Base-by-base conservation (phyloP, 495 filamentous ascomycete genomes). In the Aspergillus steynii region DNA sequence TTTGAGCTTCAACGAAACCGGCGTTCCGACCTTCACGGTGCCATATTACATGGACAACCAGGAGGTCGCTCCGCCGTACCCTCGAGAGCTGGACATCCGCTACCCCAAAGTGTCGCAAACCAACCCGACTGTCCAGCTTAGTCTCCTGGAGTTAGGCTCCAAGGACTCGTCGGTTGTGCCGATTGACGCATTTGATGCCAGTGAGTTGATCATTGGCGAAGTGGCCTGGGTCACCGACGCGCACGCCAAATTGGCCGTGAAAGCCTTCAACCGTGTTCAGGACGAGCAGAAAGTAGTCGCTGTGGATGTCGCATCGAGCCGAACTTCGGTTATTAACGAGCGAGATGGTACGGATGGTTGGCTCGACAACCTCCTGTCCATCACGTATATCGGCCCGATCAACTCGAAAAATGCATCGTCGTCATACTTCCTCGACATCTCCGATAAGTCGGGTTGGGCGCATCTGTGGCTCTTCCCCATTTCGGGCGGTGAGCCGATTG, bases 21-120 rank as follows among this genome's bases (percentile, higher is more conserved):
- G 65, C 3, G 65, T 67, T 0, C 53, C 58, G 10, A 67, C 65
- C 26, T 67, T 56, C 53, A 61, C 61, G 8, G 58, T 67, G 28
- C 65, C 55, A 3, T 63, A 67, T 29, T 67, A 63, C 29, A 67
- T 67, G 65, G 61, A 67, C 29, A 51, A 56, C 27, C 65, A 67
- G 52, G 46, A 58, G 27, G 46, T 67, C 25, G 65, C 65, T 0
- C 65, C 65, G 25, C 55, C 65, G 34, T 67, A 67, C 52, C 65
- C 65, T 5, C 58, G 55, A 2, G 65, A 67, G 48, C 58, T 67
- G 26, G 55, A 63, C 47, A 56, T 67, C 27, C 45, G 65, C 27
- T 67, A 67, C 27, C 61, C 65, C 47, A 61, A 67, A 46, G 65
- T 61, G 34, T 61, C 58, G 8, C 34, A 67, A 52, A 67, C 57